phyloP scores from a whole-genome alignment of 169 alveolate species.

The Plasmodium blacklocki region DNA sequence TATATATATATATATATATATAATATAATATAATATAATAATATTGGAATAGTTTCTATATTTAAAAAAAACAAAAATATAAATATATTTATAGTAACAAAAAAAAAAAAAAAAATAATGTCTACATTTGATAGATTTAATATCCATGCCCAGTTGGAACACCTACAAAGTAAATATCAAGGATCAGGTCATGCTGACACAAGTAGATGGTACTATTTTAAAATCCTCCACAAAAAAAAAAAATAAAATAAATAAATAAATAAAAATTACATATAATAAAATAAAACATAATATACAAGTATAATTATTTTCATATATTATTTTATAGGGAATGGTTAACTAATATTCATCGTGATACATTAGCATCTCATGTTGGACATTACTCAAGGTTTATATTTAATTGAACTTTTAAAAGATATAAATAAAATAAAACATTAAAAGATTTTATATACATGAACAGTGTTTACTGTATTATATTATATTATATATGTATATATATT shows the following conservation, averaged over 20 bases:
- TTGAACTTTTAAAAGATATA: background rate
- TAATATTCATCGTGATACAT: constrained; percentile 93
- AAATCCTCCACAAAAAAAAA: background rate
- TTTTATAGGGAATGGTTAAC: constrained; percentile 93
- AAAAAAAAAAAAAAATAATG: constrained; percentile 76
- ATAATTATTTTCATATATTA: background rate
- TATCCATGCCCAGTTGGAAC: constrained; percentile 95
- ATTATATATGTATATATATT: background rate
- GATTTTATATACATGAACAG: no score
- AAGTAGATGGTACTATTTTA: constrained; percentile 90
- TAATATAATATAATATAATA: background rate
- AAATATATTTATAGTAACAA: background rate
- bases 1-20: background rate
- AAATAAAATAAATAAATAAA: background rate
- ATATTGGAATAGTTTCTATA: background rate
- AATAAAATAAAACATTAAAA: background rate
- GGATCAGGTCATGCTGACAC: constrained; percentile 96
- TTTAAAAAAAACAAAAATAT: constrained; percentile 4
- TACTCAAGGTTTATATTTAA: constrained; percentile 84
- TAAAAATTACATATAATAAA: background rate
- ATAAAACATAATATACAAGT: background rate
- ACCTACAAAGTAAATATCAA: constrained; percentile 94
- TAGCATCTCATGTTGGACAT: constrained; percentile 94
- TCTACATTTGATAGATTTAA: constrained; percentile 90
- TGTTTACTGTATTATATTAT: background rate